Evolutionary conservation across 177 flowering plant genomes (phyloP), one percentile per base, ranked within the genome.

Genomic region (Vitis hybrid): DNA sequence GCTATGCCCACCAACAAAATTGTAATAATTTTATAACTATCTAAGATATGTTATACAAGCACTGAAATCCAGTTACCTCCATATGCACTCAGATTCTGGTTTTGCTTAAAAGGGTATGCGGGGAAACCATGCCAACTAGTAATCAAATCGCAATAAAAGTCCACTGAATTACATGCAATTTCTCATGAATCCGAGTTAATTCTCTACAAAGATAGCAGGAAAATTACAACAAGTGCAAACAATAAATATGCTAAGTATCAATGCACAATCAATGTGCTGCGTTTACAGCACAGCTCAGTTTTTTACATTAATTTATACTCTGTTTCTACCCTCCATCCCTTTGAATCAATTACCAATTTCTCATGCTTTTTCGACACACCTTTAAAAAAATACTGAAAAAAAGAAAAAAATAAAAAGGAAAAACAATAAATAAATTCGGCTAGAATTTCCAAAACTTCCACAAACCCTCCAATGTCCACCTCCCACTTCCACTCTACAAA

Each of bases 181-280:
- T 70, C 67, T 10, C 62, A 54, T 55, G 67, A 56, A 55, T 40
- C 35, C 6, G n/a, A 46, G 6, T 24, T 35, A 13, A 49, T 13
- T 4, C 15, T 19, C 30, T n/a, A 12, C 18, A 51, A 27, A 14
- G 18, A 12, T 24, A 7, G 18, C 60, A 54, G 62, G 18, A 5
- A 46, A 21, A 48, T 46, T 52, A 46, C 63, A 52, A 24, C 8
- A 48, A 6, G 3, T 19, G n/a, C 1, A 52, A n/a, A 51, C 66
- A 51, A 60, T 60, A 48, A 69, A 60, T 69, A 52, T n/a, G 35
- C 49, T 17, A 60, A 17, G 32, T 11, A 61, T 51, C 12, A 17
- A 70, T 8, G 8, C 46, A 35, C 46, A 35, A 35, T 35, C 46
- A 35, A 35, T 35, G 46, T 5, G 46, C 46, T 6, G 8, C 46